phyloP scores from a whole-genome alignment of 768 basidiomycete genomes.

The Leucocoprinus leucothites region DNA sequence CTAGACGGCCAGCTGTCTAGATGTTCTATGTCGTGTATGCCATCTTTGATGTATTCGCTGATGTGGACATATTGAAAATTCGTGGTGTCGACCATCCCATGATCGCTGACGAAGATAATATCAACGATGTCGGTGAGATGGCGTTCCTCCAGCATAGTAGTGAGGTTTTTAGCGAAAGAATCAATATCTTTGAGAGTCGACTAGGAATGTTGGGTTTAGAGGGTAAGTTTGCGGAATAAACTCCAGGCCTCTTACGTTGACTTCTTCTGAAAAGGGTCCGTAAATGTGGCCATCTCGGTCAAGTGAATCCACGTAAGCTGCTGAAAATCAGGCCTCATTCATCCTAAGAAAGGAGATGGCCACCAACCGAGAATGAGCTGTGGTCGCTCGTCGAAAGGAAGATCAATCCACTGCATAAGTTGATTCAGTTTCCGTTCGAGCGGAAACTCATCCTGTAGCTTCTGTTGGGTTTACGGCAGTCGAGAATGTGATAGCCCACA shows the following conservation, averaged over 20 bases:
- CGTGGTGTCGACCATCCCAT: slow-evolving; percentile 92
- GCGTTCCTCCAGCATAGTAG: slow-evolving; percentile 56
- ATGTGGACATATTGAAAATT: slow-evolving; percentile 72
- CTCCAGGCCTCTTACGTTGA: slow-evolving; percentile 54
- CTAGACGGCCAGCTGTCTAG: slow-evolving; percentile 90
- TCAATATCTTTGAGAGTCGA: slow-evolving; percentile 68
- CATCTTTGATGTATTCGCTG: slow-evolving; percentile 72
- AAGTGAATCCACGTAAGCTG: slow-evolving; percentile 81
- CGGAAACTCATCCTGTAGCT: slow-evolving; percentile 54
- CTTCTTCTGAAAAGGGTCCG: slow-evolving; percentile 64
- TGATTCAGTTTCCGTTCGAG: slow-evolving; percentile 69
- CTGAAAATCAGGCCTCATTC: background rate
- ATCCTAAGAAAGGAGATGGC: background rate
- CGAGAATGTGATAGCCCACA: too few relatives aligned
- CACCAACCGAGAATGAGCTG: slow-evolving; percentile 70
- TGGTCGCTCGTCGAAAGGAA: slow-evolving; percentile 68
- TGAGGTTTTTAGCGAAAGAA: slow-evolving; percentile 67
- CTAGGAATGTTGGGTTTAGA: slow-evolving; percentile 32
- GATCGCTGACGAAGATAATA: slow-evolving; percentile 86
- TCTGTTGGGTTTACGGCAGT: slow-evolving; percentile 5
- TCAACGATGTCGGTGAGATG: slow-evolving; percentile 84
- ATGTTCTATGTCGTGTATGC: slow-evolving; percentile 59
- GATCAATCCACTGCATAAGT: slow-evolving; percentile 79
- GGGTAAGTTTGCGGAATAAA: too few relatives aligned
- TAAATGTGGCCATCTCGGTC: slow-evolving; percentile 80